Evolutionary conservation across 768 basidiomycete genomes (phyloP), one percentile per base, ranked within the genome.

Genomic region (Pleurotus salmoneostramineus): DNA sequence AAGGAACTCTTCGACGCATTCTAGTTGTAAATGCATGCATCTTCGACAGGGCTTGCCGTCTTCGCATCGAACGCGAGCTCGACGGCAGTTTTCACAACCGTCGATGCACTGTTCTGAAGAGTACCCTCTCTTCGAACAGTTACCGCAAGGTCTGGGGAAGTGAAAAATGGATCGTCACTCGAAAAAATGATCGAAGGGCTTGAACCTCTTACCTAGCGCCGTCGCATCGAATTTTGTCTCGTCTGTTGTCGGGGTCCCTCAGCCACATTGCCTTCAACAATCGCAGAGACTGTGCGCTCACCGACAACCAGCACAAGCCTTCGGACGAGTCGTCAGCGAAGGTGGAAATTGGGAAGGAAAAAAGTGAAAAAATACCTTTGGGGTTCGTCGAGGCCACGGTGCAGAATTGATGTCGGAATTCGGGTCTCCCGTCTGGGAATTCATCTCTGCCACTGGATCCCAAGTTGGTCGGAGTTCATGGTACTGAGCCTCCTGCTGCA

Each of bases 301-400:
- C 83, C 83, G 83, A 77, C 83, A 85, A 51, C 74, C 81, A 10
- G 82, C 80, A 68, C 83, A 85, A 44, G 83, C 83, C 83, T 84
- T n/a, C n/a, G n/a, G 46, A 47, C 48, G 42, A 33, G 56, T 43
- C 34, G 62, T 50, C 56, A 60, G 49, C 47, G 52, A 61, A 62
- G 49, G 36, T 46, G 34, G 33, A 33, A 35, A 56, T 33, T 27
- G 21, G 21, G 21, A 14, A 35, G 52, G 42, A 27, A 27, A 52
- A 43, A 36, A 59, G 31, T 63, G 58, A 63, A 63, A 55, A 68
- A 72, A 50, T 67, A 78, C 83, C 74, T 82, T 83, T n/a, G 73
- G 64, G 56, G 77, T 75, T 65, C 80, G 76, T 72, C 77, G 74
- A 35, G 81, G 79, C 80, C 79, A 80, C 60, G 69, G 66, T 68